Base-by-base conservation (phyloP, 768 basidiomycete genomes). In the Suillus spraguei region DNA sequence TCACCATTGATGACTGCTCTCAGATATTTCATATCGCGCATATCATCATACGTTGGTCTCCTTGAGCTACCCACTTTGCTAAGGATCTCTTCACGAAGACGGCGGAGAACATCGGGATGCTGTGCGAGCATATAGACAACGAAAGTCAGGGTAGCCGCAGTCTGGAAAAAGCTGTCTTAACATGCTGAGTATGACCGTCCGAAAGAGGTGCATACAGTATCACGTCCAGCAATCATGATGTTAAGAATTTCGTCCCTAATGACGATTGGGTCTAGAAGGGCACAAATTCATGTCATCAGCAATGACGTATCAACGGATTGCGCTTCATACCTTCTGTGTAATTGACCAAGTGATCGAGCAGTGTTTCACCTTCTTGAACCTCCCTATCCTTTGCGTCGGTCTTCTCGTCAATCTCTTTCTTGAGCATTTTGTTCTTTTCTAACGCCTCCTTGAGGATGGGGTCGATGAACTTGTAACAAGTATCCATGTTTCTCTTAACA, bases 261-360 rank as follows among this genome's bases (percentile, higher is more conserved):
- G 7, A 77, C 64, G 28, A 63, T 64, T 11, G 63, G 71, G 63
- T 79, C 77, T 78, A 62, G 22, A 36, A 10, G 22, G 22, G 47
- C 54, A 13, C n/a, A 5, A 33, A 52, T 67, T 49, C 59, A 32
- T 49, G 63, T 61, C 44, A 47, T 17, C 17, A 22, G 13, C 39
- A 20, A 13, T 17, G 36, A 9, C 32, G 4, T 6, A 5, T 39
- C 56, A 14, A 28, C 11, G 14, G 14, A 11, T 49, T 13, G 24
- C 50, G 65, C 17, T 44, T 64, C 75, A 59, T 36, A 85, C 85
- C 83, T 68, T 86, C 77, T 1, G 85, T 87, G 42, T 79, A 79
- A 41, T 80, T 79, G n/a, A 85, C 79, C 64, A 87, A 67, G 72
- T 86, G 83, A 60, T 84, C 83, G 66, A 86, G 69, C 28, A 86